phyloP scores from a whole-genome alignment of 352 stramenopile species.

The Phytophthora tubulina region DNA sequence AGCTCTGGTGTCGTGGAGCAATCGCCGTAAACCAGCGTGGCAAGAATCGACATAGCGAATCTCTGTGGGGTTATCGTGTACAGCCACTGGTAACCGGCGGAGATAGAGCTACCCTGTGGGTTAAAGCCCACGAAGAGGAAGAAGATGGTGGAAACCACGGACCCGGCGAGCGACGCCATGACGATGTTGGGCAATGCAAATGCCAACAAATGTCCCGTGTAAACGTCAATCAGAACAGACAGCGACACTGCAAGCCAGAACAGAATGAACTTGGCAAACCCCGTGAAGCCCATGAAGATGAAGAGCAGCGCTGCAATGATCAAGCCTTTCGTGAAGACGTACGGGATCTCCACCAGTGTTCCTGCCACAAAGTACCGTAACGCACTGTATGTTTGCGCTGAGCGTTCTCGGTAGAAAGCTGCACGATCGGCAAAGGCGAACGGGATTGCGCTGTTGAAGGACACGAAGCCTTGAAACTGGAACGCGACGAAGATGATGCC shows the following conservation, averaged over 20 bases:
- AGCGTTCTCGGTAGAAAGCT: conserved; percentile 79
- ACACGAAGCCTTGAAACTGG: conserved; percentile 66
- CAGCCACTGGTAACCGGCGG: conserved; percentile 35
- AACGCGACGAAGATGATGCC: conserved; percentile 26
- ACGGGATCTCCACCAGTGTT: conserved; percentile 33
- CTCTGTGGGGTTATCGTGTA: conserved; percentile 19
- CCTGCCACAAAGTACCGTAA: conserved; percentile 55
- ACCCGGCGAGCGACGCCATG: conserved; percentile 44
- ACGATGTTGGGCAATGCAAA: conserved; percentile 41
- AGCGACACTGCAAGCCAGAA: conserved; percentile 73
- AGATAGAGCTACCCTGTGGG: conserved; percentile 39
- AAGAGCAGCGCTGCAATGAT: conserved; percentile 26
- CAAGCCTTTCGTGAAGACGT: conserved; percentile 14
- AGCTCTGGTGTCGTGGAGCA: conserved; percentile 17
- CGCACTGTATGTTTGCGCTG: conserved; percentile 76
- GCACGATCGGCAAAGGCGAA: conserved; percentile 68
- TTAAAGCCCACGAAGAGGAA: conserved; percentile 64
- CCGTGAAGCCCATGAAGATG: conserved; percentile 61
- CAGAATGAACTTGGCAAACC: conserved; percentile 50
- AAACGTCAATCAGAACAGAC: conserved; percentile 62
- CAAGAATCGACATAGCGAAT: conserved; percentile 21
- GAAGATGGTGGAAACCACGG: conserved; percentile 51
- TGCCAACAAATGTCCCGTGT: conserved; percentile 77
- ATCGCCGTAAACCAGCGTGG: conserved; percentile 17
- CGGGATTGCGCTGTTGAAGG: conserved; percentile 66